Conservation (phyloP, 2,329 filamentous ascomycete genomes). For the Tolypocladium album region DNA sequence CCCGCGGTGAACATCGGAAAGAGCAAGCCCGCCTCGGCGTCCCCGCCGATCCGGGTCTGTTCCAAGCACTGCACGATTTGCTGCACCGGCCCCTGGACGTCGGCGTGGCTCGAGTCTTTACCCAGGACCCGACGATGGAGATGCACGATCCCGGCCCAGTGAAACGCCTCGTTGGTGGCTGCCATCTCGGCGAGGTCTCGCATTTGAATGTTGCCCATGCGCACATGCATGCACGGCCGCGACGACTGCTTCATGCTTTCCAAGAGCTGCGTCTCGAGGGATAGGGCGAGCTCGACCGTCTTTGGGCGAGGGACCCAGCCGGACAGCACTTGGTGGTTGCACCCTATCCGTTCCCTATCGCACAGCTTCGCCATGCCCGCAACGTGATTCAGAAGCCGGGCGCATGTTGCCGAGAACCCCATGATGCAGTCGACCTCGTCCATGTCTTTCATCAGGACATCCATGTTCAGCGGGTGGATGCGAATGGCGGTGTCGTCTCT, state of each 20-base stretch:
- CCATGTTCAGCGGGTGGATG: background rate
- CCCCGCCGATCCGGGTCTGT: constrained; percentile 53
- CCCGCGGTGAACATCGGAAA: constrained; percentile 80
- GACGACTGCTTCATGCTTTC: constrained; percentile 37
- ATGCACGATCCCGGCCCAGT: constrained; percentile 69
- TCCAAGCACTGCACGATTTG: constrained; percentile 53
- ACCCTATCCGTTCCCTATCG: constrained; percentile 52
- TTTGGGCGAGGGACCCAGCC: constrained; percentile 47
- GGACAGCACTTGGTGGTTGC: constrained; percentile 21
- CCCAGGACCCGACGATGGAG: constrained; percentile 63
- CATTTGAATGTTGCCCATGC: constrained; percentile 36
- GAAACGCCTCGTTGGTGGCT: constrained; percentile 68
- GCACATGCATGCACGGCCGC: constrained; percentile 34
- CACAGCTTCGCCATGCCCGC: constrained; percentile 60
- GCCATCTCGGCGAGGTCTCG: constrained; percentile 52
- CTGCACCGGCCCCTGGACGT: constrained; percentile 52
- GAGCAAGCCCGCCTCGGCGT: constrained; percentile 63
- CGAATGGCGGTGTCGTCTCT: background rate
- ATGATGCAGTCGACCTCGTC: constrained; percentile 76
- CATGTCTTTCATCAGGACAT: constrained; percentile 1
- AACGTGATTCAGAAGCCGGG: constrained; percentile 71
- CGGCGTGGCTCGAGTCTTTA: constrained; percentile 40
- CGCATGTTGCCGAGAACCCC: constrained; percentile 43
- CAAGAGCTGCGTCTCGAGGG: constrained; percentile 50
- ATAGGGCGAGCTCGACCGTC: constrained; percentile 36